Evolutionary conservation across 2,329 filamentous ascomycete genomes (phyloP).

Genomic region (Monosporascus sp.): DNA sequence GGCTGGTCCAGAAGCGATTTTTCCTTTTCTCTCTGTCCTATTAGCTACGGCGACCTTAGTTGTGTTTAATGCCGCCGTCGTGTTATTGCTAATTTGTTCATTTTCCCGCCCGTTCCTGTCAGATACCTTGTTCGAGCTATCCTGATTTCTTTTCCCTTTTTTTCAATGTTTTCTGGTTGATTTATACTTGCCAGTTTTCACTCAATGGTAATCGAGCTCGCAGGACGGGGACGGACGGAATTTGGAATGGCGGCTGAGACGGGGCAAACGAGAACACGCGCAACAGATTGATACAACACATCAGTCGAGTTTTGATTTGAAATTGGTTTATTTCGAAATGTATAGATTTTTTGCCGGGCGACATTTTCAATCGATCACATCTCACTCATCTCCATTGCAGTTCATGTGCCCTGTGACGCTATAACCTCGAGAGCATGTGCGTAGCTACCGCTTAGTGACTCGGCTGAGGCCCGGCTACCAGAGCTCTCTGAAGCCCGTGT

Average conservation of each 20-base stretch:
- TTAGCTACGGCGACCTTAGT: constrained; percentile 41
- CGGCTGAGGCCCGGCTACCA: too few relatives aligned
- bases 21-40: constrained; percentile 41
- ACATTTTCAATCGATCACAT: too few relatives aligned
- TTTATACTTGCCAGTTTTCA: constrained; percentile 3
- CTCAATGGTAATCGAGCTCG: constrained; percentile 21
- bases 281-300: constrained; percentile 24
- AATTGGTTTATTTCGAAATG: constrained; percentile 6
- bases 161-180: constrained; percentile 8
- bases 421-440: too few relatives aligned
- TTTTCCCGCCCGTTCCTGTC: constrained; percentile 28
- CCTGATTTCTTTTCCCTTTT: constrained; percentile 17
- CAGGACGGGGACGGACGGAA: constrained; percentile 13
- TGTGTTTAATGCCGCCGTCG: constrained; percentile 33
- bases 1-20: constrained; percentile 32
- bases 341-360: constrained; percentile 20
- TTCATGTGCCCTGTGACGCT: too few relatives aligned
- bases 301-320: constrained; percentile 10
- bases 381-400: too few relatives aligned
- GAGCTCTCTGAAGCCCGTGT: too few relatives aligned
- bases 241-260: constrained; percentile 1
- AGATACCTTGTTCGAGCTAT: constrained; percentile 60
- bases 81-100: constrained; percentile 21
- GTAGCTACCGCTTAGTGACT: too few relatives aligned
- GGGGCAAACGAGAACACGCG: constrained; percentile 13